Percentiles rank a stretch among this genome's conserved stretches.
These are phyloP conservation scores for Calonectria fujianensis DNA, from an alignment of 2,329 filamentous ascomycete species.

Conservation along the genomic window DNA sequence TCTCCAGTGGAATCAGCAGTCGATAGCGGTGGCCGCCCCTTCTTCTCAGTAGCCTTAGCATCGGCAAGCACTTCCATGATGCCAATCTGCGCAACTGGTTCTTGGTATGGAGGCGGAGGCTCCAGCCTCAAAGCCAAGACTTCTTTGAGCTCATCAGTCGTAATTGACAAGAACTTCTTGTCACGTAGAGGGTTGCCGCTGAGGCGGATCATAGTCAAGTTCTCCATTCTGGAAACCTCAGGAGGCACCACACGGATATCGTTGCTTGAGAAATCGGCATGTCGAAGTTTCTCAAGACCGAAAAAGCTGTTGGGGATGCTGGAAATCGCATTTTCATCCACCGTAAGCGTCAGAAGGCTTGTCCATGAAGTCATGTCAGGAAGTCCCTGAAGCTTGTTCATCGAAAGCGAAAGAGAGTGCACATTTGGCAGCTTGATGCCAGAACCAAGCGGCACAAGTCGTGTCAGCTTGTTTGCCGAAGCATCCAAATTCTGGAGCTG, in stretches of 20 bases:
- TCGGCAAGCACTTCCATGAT: slow-evolving; percentile 50
- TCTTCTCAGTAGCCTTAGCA: slow-evolving; percentile 42
- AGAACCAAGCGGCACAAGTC: slow-evolving; percentile 67
- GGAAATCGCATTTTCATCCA: slow-evolving; percentile 87
- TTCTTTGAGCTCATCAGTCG: slow-evolving; percentile 87
- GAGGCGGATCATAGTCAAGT: slow-evolving; percentile 83
- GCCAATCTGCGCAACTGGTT: slow-evolving; percentile 51
- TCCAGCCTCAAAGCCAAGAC: slow-evolving; percentile 80
- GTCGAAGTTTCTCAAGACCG: slow-evolving; percentile 79
- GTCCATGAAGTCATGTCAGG: slow-evolving; percentile 86
- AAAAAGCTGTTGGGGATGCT: slow-evolving; percentile 86
- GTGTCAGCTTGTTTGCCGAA: slow-evolving; percentile 82
- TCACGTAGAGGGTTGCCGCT: slow-evolving; percentile 94
- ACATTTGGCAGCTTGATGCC: slow-evolving; percentile 81
- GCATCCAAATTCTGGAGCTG: slow-evolving; percentile 86
- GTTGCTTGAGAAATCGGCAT: slow-evolving; percentile 90
- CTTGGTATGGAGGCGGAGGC: slow-evolving; percentile 68
- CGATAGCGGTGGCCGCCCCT: slow-evolving; percentile 9
- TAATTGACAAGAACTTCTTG: slow-evolving; percentile 88
- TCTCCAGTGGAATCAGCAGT: slow-evolving; percentile 14
- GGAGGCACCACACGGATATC: slow-evolving; percentile 85
- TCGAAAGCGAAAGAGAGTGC: slow-evolving; percentile 84
- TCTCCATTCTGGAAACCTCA: slow-evolving; percentile 86
- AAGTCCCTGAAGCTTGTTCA: slow-evolving; percentile 84
- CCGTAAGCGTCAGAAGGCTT: slow-evolving; percentile 82